Conservation (phyloP, 192 early-diverging fungal genomes). For the Phlyctochytrium arcticum region DNA sequence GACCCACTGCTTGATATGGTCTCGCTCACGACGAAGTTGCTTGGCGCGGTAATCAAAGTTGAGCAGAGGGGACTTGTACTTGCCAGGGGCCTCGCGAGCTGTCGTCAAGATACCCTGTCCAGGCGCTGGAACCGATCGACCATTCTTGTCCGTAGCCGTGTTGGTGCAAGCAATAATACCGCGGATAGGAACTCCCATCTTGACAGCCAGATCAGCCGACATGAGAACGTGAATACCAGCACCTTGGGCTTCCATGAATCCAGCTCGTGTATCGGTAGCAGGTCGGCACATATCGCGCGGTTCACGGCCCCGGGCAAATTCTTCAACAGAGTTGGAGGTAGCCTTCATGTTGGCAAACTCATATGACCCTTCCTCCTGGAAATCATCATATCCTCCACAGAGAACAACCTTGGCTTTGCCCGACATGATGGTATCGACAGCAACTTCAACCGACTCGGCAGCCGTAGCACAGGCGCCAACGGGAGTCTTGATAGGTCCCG, state of each 20-base stretch:
- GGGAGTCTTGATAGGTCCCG: slow-evolving; percentile 90
- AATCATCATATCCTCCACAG: slow-evolving; percentile 91
- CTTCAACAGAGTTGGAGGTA: slow-evolving; percentile 76
- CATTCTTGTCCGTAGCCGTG: slow-evolving; percentile 93
- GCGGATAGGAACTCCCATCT: slow-evolving; percentile 91
- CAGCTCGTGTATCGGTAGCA: slow-evolving; percentile 79
- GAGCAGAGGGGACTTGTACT: slow-evolving; percentile 57
- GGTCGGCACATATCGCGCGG: slow-evolving; percentile 88
- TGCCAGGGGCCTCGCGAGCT: slow-evolving; percentile 66
- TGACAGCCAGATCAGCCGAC: slow-evolving; percentile 78
- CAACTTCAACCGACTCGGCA: slow-evolving; percentile 86
- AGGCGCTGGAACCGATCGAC: slow-evolving; percentile 89
- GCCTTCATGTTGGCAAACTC: slow-evolving; percentile 98
- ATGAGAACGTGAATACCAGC: slow-evolving; percentile 86
- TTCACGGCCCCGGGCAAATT: slow-evolving; percentile 80
- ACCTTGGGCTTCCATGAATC: slow-evolving; percentile 92
- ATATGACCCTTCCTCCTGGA: slow-evolving; percentile 87
- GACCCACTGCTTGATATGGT: slow-evolving; percentile 76
- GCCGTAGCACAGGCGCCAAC: slow-evolving; percentile 93
- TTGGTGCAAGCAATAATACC: slow-evolving; percentile 83
- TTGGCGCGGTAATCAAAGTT: slow-evolving; percentile 80
- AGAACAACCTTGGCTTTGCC: slow-evolving; percentile 93
- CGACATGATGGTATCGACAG: slow-evolving; percentile 79
- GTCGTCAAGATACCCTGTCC: slow-evolving; percentile 91
- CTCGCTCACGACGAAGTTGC: slow-evolving; percentile 68